Percentiles rank a stretch among this genome's conserved stretches.
These are phyloP conservation scores for Blepharisma stoltei DNA, from an alignment of 73 alveolate genomes.

Conservation along the genomic window DNA sequence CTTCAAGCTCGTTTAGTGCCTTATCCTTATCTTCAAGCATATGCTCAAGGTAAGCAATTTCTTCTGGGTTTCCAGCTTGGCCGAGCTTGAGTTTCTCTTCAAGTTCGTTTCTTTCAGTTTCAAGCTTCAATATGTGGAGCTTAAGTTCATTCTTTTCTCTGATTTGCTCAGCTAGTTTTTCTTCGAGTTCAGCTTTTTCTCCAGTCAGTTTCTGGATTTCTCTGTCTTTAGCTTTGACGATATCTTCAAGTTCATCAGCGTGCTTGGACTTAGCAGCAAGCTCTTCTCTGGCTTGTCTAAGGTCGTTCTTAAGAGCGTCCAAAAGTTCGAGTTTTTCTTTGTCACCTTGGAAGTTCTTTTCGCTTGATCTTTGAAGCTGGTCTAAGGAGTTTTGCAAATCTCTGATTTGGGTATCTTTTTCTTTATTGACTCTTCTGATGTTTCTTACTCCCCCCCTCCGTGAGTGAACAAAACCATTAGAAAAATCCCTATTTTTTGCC, in stretches of 20 bases:
- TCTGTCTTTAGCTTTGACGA: not conserved
- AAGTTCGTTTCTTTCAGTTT: conserved; percentile 6
- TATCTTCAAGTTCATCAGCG: not conserved
- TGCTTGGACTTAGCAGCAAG: not conserved
- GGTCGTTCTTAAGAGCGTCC: not conserved
- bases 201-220: not conserved
- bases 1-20: not conserved
- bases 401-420: conserved; percentile 22
- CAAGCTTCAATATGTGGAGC: not conserved
- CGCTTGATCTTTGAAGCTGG: not conserved
- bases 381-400: not conserved
- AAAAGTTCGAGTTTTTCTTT: conserved; percentile 13
- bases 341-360: not conserved
- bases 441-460: no score
- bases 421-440: conserved; percentile 14
- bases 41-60: not conserved
- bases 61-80: conserved; percentile 17
- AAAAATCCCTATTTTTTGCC: no score
- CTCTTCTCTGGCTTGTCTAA: not conserved
- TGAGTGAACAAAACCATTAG: no score
- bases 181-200: not conserved
- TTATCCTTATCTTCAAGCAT: conserved; percentile 11
- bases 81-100: not conserved
- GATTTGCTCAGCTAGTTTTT: not conserved
- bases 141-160: conserved; percentile 5